phyloP scores from a whole-genome alignment of 2,329 filamentous ascomycete genomes.

The Aureobasidium uvarum region DNA sequence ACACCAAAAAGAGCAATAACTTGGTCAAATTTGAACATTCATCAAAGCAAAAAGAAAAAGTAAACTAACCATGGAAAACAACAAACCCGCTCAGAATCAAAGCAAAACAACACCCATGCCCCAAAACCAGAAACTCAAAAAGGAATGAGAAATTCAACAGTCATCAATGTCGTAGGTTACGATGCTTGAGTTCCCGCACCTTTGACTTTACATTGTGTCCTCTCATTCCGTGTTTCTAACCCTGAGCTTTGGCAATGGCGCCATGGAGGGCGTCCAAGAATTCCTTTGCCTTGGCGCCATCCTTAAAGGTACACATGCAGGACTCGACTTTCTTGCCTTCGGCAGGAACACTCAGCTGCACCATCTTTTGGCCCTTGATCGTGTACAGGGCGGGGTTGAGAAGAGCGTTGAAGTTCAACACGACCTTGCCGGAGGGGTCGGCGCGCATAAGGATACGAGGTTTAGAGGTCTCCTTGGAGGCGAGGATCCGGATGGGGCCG shows the following conservation, averaged over 20 bases:
- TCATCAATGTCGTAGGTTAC: background rate
- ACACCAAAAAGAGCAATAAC: no score
- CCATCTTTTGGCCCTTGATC: constrained; percentile 48
- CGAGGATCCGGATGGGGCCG: constrained; percentile 69
- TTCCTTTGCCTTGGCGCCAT: constrained; percentile 51
- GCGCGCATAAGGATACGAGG: constrained; percentile 69
- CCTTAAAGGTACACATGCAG: constrained; percentile 71
- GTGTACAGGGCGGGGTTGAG: constrained; percentile 55
- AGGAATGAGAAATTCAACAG: background rate
- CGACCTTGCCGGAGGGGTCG: constrained; percentile 71
- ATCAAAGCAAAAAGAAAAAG: no score
- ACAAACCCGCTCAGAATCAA: background rate
- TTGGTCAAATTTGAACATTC: no score
- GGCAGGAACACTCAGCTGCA: constrained; percentile 46
- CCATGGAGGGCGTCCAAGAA: constrained; percentile 46
- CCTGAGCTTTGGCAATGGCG: constrained; percentile 43
- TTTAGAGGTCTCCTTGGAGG: constrained; percentile 66
- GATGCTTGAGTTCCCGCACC: background rate
- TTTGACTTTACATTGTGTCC: background rate
- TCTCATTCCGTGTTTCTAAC: background rate
- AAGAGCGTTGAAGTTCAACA: constrained; percentile 68
- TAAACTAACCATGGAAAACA: no score
- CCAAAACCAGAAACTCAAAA: background rate
- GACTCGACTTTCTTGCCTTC: constrained; percentile 62
- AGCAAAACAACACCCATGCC: background rate